phyloP scores from a whole-genome alignment of 2,329 filamentous ascomycete species.

The Aaosphaeria arxii region DNA sequence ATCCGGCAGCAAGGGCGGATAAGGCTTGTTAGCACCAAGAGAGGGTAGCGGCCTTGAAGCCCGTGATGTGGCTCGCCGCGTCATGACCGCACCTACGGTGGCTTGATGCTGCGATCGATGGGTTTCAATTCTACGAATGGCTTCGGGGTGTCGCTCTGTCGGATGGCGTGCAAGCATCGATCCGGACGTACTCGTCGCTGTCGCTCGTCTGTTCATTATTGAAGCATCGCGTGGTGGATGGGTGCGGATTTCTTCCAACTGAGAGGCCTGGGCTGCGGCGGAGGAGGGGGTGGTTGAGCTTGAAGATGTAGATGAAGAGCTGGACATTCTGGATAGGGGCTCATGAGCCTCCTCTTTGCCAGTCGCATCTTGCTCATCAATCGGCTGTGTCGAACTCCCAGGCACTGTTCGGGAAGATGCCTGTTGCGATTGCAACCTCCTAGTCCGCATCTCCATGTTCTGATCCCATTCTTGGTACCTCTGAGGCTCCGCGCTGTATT shows the following conservation, averaged over 20 bases:
- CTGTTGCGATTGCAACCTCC: too few species aligned
- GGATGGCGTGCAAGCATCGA: conserved; percentile 24
- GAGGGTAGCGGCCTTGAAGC: conserved; percentile 57
- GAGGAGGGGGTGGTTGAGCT: conserved; percentile 14
- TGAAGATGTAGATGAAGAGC: conserved; percentile 14
- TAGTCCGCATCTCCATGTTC: conserved; percentile 2
- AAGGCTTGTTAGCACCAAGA: conserved; percentile 71
- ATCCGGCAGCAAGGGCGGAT: conserved; percentile 66
- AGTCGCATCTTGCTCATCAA: neutral
- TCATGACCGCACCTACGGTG: conserved; percentile 60
- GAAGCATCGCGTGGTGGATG: conserved; percentile 6
- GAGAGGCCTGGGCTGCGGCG: conserved; percentile 15
- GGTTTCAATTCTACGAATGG: conserved; percentile 69
- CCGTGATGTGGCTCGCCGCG: conserved; percentile 14
- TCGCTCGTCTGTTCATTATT: conserved; percentile 11
- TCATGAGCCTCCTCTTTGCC: conserved; percentile 12
- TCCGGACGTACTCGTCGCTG: conserved; percentile 14
- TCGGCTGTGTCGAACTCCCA: too few species aligned
- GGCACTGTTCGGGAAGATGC: neutral
- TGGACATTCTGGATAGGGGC: conserved; percentile 19
- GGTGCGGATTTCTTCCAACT: conserved; percentile 29
- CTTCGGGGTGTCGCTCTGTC: conserved; percentile 66
- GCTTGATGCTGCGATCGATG: conserved; percentile 66
- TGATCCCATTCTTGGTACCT: conserved; percentile 28
- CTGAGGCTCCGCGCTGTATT: conserved; percentile 24